Conservation (phyloP, 75 land plant genomes). For the Adiantum capillusveneris region DNA sequence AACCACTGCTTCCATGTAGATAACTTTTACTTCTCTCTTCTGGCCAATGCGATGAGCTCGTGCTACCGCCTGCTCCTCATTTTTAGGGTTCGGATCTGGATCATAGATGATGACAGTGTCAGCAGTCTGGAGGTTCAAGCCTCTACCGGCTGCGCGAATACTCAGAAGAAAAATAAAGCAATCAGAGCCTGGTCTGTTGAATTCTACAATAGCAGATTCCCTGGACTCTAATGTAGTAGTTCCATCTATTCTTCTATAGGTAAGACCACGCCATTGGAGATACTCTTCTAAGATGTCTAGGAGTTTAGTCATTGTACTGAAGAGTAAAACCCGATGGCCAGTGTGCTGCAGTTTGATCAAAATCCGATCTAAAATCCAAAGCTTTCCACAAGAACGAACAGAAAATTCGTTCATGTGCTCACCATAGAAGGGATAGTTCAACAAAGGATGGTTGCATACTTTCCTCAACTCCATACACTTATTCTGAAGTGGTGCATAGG, state of each 20-base stretch:
- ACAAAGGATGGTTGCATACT: conserved; percentile 91
- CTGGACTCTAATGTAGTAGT: conserved; percentile 91
- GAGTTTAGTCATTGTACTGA: conserved; percentile 98
- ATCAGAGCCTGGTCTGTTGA: conserved; percentile 79
- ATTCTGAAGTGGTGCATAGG: conserved; percentile 78
- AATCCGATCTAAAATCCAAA: conserved; percentile 94
- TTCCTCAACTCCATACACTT: conserved; percentile 98
- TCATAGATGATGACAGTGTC: conserved; percentile 98
- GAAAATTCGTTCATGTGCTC: conserved; percentile 67
- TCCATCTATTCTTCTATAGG: conserved; percentile 92
- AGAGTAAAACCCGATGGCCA: conserved; percentile 95
- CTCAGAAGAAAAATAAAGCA: conserved; percentile 95
- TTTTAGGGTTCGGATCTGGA: conserved; percentile 99
- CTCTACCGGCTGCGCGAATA: conserved; percentile 99
- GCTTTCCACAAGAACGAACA: conserved; percentile 86
- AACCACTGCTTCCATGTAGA: conserved; percentile 99
- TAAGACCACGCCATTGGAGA: conserved; percentile 80
- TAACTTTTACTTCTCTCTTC: conserved; percentile 93
- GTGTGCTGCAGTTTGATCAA: conserved; percentile 83
- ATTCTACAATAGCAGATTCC: conserved; percentile 95
- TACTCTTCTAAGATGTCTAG: conserved; percentile 97
- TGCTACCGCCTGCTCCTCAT: conserved; percentile 99
- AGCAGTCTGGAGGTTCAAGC: conserved; percentile 95
- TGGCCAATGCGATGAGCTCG: conserved; percentile 99
- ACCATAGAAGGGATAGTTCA: conserved; percentile 76